These are phyloP conservation scores for Omphalotus guepiniiformis DNA, from an alignment of 768 basidiomycete species.

Conservation along the genomic window DNA sequence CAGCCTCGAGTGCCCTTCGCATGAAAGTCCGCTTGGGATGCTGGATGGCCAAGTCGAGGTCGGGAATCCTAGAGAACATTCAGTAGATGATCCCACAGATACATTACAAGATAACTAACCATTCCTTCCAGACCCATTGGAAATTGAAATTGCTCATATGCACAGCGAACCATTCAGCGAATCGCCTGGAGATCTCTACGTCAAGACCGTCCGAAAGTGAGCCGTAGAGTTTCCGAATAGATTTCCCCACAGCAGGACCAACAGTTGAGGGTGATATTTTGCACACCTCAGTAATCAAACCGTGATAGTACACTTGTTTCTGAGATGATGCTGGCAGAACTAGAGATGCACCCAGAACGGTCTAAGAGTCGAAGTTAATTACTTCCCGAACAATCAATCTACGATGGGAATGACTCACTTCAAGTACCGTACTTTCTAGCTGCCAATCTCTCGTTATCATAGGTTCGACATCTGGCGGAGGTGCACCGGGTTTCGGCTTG, in stretches of 20 bases:
- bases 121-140: constrained; percentile 99
- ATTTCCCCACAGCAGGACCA: constrained; percentile 95
- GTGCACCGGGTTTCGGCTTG: constrained; percentile 66
- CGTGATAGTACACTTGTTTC: constrained; percentile 81
- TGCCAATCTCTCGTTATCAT: constrained; percentile 74
- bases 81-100: not conserved
- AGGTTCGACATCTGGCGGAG: constrained; percentile 42
- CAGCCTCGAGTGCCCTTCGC: constrained; percentile 80
- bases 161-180: constrained; percentile 92
- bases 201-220: constrained; percentile 84
- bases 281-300: constrained; percentile 89
- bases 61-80: constrained; percentile 64
- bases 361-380: constrained; percentile 35
- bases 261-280: constrained; percentile 90
- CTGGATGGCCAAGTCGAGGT: constrained; percentile 63
- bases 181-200: constrained; percentile 73
- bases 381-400: not conserved
- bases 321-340: constrained; percentile 73
- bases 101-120: constrained; percentile 45
- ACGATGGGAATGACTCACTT: constrained; percentile 41
- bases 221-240: constrained; percentile 81
- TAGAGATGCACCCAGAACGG: constrained; percentile 69
- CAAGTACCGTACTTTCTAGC: constrained; percentile 83
- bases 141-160: constrained; percentile 99
- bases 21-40: constrained; percentile 91